Base-by-base conservation (phyloP, 78 protist species). In the Cyanophora paradoxa region DNA sequence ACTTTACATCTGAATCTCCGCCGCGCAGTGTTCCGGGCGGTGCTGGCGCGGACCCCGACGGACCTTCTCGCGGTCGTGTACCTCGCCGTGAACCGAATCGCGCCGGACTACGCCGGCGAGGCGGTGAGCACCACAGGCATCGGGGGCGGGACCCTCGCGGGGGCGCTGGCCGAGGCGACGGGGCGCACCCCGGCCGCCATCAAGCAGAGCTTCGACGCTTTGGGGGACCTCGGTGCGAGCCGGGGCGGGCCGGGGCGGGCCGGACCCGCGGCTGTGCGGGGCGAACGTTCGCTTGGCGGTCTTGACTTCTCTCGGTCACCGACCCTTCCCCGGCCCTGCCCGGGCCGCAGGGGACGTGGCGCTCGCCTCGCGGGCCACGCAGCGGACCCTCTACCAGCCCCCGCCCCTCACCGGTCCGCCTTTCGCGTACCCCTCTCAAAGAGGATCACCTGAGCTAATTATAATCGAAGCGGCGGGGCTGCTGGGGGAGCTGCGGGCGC, bases 161-260 rank as follows among this genome's bases (percentile, higher is more conserved):
- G 1, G 52, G 52, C 52, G 19, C 11, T 44, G n/a, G 52, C 20
- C 20, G 52, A 44, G 19, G 52, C 52, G 19, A 44, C 52, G 19
- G 52, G 52, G n/a, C 1, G 19, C 10, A 7, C 20, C 19, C 20
- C 52, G 19, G 20, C 3, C 20, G 52, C 52, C 20, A 3, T 44
- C n/a, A 13, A 20, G n/a, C n/a, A 13, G 2, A 20, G n/a, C 20
- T 7, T 7, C 8, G 52, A 44, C 19, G 19, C 19, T 2, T 13
- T 20, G 46, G 28, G 68, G 33, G 68, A 61, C 30, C 0, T 16
- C 24, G 68, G 68, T 64, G 52, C 70, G 70, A 3, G 70, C 19
- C n/a, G 48, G 68, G n/a, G 2, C 24, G 28, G 42, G 48, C 46
- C 54, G 70, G 36, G 37, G 54, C 7, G 5, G 37, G 37, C 48